Evolutionary conservation across 305 asterid genomes (phyloP), one percentile per base, ranked within the genome.

Genomic region (Solanum hybrid): DNA sequence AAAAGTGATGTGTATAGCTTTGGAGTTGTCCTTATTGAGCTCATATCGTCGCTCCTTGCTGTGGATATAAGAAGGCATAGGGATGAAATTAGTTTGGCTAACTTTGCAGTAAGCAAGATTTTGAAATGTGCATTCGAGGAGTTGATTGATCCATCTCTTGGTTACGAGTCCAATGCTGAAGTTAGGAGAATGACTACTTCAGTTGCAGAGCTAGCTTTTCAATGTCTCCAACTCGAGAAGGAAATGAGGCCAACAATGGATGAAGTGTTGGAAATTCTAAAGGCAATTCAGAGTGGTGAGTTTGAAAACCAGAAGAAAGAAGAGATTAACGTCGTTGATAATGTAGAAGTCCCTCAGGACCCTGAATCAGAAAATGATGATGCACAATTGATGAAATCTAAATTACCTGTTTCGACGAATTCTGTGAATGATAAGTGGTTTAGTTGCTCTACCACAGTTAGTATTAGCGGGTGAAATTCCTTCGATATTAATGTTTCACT

Each of bases 1-100:
- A 96, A 92, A 90, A 96, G 99, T 73, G 97, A 96, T 16, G 98
- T 96, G 0, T 96, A 96, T 37, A 95, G 98, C 88, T 96, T 95
- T 3, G 98, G 99, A 0, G 98, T 96, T 7, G 98, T 96, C 31
- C 93, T 96, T 5, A 88, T 94, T 75, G 98, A 95, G 93, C 98
- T 96, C 27, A 91, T 96, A 7, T 96, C 99, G 0, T 96, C 99
- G 10, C 87, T 95, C 93, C 95, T 95, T 12, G 99, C 98, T 2
- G 98, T 96, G 2, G 98, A 96, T 88, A 91, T 94, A 73, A 93
- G 88, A 32, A 93, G 99, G 90, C 91, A 93, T 16, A 93, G 95
- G 64, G 94, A 94, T 37, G 98, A 96, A 73, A 94, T 96, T 88
- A 95, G 94, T 85, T 89, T 96, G 86, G 94, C 98, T 37, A 94